Evolutionary conservation across 257 asterid species (phyloP), one percentile per base, ranked within the genome.

Genomic region (Solanum habrochaites): DNA sequence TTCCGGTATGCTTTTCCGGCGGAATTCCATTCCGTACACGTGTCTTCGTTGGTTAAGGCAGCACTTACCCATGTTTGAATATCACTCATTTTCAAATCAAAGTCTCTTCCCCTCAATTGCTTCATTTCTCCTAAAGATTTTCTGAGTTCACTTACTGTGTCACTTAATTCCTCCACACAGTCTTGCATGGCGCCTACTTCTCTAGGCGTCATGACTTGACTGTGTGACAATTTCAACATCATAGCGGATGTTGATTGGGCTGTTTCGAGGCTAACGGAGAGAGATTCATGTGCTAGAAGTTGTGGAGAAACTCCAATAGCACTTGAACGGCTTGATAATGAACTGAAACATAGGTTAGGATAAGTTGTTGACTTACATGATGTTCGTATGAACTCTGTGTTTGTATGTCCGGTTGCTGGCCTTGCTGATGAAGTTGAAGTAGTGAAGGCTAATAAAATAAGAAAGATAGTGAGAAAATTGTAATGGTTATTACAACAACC

Each of bases 21-120:
- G 60, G 94, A 95, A n/a, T n/a, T 23, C 97, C 98, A n/a, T 0
- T 94, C 97, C 70, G 87, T 91, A 89, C 98, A 95, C 0, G 98
- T 93, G 67, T 93, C 95, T 21, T 92, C 96, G 29, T 95, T 92
- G 2, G 98, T 95, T 93, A 95, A 85, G 81, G 98, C 98, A 35
- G 96, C 96, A 88, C 98, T 95, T 1, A 95, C 95, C 98, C 98
- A 95, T 0, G 98, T 95, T 86, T 93, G 94, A 10, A 93, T 78
- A 35, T 95, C 91, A 52, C 87, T 91, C 91, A 93, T 91, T 21
- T 74, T 69, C 82, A 86, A 5, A 69, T 18, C 92, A 74, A 91
- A 93, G 21, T 93, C 85, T 3, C 90, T 25, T 6, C 91, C 93
- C 35, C 66, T 88, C 5, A 93, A 62, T 16, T 87, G 87, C 3